phyloP scores from a whole-genome alignment of 805 yeast genomes.

The Candida montana region DNA sequence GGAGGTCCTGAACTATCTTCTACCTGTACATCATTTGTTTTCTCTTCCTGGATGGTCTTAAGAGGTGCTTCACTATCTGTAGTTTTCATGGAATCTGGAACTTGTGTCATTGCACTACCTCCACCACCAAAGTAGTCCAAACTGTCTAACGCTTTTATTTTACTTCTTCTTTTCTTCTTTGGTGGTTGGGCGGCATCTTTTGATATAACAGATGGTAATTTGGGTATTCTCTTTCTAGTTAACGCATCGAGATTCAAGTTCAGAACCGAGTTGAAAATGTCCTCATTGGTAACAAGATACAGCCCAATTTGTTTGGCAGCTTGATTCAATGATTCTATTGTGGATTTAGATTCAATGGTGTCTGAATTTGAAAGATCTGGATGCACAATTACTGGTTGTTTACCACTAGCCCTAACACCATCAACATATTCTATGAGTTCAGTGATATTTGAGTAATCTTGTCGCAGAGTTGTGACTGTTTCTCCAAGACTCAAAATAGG shows the following conservation, averaged over 20 bases:
- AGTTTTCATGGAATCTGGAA: constrained; percentile 2
- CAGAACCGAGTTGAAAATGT: constrained; percentile 24
- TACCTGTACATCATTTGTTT: not conserved
- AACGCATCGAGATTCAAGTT: constrained; percentile 12
- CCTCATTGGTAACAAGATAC: constrained; percentile 22
- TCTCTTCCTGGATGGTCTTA: not conserved
- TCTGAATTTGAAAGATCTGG: constrained; percentile 8
- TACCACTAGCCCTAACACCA: not conserved
- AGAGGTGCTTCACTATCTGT: not conserved
- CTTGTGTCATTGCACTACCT: not conserved
- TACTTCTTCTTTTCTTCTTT: constrained; percentile 13
- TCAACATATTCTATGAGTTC: constrained; percentile 1
- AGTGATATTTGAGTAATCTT: no score
- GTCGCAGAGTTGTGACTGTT: not conserved
- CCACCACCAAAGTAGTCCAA: constrained; percentile 38
- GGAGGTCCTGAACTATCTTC: constrained; percentile 1
- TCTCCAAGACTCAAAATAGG: constrained; percentile 17
- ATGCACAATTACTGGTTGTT: constrained; percentile 12
- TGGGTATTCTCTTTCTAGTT: constrained; percentile 11
- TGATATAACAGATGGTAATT: constrained; percentile 1
- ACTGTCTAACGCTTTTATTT: constrained; percentile 30
- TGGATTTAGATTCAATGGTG: not conserved
- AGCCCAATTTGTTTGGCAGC: constrained; percentile 17
- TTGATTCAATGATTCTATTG: constrained; percentile 10
- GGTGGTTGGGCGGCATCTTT: constrained; percentile 4